Evolutionary conservation across 805 yeast genomes (phyloP).

Genomic region (Zygoascus biomembranicola): DNA sequence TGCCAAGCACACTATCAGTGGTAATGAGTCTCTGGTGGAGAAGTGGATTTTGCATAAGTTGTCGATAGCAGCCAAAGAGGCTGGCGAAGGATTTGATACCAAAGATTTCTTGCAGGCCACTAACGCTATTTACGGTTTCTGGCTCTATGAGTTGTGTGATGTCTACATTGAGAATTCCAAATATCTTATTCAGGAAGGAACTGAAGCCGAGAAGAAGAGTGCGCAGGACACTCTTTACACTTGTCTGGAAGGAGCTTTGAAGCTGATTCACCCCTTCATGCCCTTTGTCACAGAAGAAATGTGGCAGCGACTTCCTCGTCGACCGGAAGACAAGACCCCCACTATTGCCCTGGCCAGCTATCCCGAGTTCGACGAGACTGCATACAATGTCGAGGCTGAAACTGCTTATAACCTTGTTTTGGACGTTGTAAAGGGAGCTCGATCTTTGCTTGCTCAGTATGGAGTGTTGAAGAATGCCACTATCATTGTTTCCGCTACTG

Average conservation of each 20-base stretch:
- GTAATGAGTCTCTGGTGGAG: conserved; percentile 86
- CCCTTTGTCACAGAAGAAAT: conserved; percentile 95
- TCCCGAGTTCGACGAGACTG: conserved; percentile 58
- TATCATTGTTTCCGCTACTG: conserved; percentile 68
- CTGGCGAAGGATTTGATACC: conserved; percentile 60
- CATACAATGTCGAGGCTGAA: conserved; percentile 56
- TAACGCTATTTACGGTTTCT: conserved; percentile 79
- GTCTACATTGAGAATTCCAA: conserved; percentile 97
- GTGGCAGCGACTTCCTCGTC: conserved; percentile 97
- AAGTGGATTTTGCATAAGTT: conserved; percentile 92
- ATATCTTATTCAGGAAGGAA: conserved; percentile 84
- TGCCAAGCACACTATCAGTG: conserved; percentile 50
- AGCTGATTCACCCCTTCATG: conserved; percentile 95
- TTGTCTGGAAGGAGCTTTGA: conserved; percentile 83
- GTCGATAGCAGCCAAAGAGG: conserved; percentile 56
- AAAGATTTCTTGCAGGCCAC: conserved; percentile 90
- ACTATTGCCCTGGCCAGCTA: conserved; percentile 74
- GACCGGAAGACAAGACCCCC: conserved; percentile 57
- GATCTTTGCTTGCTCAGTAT: conserved; percentile 88
- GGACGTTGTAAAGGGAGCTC: conserved; percentile 80
- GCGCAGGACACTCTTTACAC: conserved; percentile 94
- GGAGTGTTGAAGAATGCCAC: conserved; percentile 81
- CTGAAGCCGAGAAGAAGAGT: conserved; percentile 71
- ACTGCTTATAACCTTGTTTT: conserved; percentile 76
- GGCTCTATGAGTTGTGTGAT: conserved; percentile 93